A percentile compares a stretch with the other conserved stretches of the same genome.
phyloP scores from a whole-genome alignment of 2,329 filamentous ascomycete species.

The Zymoseptoria passerinii region DNA sequence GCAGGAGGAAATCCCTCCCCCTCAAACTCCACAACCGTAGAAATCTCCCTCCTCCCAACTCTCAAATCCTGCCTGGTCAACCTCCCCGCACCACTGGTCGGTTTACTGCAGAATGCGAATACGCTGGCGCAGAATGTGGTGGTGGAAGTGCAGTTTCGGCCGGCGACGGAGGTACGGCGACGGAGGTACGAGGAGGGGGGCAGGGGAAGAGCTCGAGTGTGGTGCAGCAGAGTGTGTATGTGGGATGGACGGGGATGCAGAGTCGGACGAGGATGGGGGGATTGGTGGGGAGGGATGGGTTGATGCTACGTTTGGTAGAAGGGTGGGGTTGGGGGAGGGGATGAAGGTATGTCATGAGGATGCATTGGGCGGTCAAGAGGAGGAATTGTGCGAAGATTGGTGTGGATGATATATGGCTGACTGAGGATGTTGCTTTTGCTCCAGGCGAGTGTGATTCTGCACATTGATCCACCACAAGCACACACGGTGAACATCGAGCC shows the following conservation, averaged over 20 bases:
- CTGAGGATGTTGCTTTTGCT: slow-evolving; percentile 15
- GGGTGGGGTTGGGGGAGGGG: slow-evolving; percentile 69
- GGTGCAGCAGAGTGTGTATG: slow-evolving; percentile 73
- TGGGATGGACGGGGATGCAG: slow-evolving; percentile 97
- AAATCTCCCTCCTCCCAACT: slow-evolving; percentile 69
- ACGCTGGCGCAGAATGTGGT: slow-evolving; percentile 94
- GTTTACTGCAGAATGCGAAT: slow-evolving; percentile 79
- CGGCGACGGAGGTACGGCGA: too few relatives aligned
- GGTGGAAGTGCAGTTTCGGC: slow-evolving; percentile 76
- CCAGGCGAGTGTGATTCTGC: slow-evolving; percentile 57
- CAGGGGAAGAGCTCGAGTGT: slow-evolving; percentile 24
- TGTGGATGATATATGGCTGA: slow-evolving; percentile 26
- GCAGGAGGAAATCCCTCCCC: background rate
- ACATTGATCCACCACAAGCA: slow-evolving; percentile 81
- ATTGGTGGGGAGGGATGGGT: slow-evolving; percentile 68
- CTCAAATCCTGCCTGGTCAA: slow-evolving; percentile 95
- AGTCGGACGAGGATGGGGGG: slow-evolving; percentile 75
- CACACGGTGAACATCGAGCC: slow-evolving; percentile 97
- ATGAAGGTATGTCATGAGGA: slow-evolving; percentile 61
- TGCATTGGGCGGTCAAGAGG: slow-evolving; percentile 22
- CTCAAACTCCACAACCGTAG: slow-evolving; percentile 29
- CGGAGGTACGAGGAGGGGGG: too few relatives aligned
- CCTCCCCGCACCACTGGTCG: slow-evolving; percentile 74
- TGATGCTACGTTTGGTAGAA: slow-evolving; percentile 72
- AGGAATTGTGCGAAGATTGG: slow-evolving; percentile 23